A percentile compares a stretch with the other conserved stretches of the same genome.
Evolutionary conservation across 768 basidiomycete genomes (phyloP).

Genomic region (Neoboletus magnificus): DNA sequence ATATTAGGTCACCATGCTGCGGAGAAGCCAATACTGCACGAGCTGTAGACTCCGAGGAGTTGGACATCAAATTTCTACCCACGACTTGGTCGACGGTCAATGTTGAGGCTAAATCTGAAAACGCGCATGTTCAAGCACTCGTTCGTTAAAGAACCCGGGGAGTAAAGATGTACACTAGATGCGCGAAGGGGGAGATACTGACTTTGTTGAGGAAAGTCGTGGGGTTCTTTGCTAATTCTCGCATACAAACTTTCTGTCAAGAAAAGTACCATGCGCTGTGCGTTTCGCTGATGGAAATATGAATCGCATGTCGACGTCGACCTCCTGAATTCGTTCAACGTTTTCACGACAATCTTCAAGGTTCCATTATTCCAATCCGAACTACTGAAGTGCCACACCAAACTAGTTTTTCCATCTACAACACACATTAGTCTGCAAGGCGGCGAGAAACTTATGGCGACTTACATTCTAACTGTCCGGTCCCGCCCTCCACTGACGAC

Average conservation of each 20-base stretch:
- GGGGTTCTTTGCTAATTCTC: neutral
- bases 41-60: too few relatives aligned
- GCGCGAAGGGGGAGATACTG: neutral
- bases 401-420: constrained; percentile 33
- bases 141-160: neutral
- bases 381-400: neutral
- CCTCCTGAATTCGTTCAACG: neutral
- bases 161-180: neutral
- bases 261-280: neutral
- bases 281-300: neutral
- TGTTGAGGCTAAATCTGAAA: neutral
- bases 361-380: neutral
- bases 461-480: constrained; percentile 89
- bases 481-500: constrained; percentile 97
- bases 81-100: too few relatives aligned
- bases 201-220: neutral
- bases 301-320: neutral
- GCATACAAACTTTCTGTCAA: neutral
- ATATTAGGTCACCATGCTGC: neutral
- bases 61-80: too few relatives aligned
- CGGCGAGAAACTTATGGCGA: neutral
- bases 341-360: neutral
- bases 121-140: too few relatives aligned
- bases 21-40: neutral
- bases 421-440: neutral